Evolutionary conservation across 2,329 filamentous ascomycete species (phyloP).

Genomic region (Trichoderma sp.): DNA sequence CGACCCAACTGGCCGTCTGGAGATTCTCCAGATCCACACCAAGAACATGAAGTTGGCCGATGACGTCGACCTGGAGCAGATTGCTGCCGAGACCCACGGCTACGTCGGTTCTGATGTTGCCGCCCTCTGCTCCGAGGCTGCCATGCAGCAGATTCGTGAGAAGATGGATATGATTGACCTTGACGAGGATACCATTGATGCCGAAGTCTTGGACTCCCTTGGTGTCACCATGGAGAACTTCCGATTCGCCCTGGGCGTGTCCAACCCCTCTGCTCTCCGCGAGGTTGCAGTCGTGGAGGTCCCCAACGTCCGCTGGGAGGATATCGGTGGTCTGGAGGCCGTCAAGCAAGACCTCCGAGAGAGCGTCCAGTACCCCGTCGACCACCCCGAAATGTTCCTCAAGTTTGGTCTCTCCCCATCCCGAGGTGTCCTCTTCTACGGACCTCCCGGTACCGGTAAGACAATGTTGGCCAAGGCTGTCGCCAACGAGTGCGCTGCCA

Average conservation of each 20-base stretch:
- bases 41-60: constrained; percentile 99
- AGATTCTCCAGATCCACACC: constrained; percentile 99
- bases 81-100: constrained; percentile 96
- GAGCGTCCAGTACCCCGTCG: constrained; percentile 97
- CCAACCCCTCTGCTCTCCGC: constrained; percentile 96
- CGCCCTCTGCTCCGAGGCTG: constrained; percentile 96
- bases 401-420: constrained; percentile 98
- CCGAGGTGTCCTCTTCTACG: constrained; percentile 97
- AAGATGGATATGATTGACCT: constrained; percentile 99
- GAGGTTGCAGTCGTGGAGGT: constrained; percentile 99
- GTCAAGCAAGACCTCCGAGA: constrained; percentile 99
- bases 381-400: constrained; percentile 99
- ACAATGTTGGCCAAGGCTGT: constrained; percentile 99
- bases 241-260: constrained; percentile 95
- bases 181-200: constrained; percentile 98
- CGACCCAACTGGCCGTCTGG: constrained; percentile 94
- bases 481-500: constrained; percentile 97
- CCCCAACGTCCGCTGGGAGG: constrained; percentile 98
- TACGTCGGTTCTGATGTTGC: constrained; percentile 98
- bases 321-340: constrained; percentile 95
- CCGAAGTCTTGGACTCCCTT: constrained; percentile 94
- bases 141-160: constrained; percentile 99
- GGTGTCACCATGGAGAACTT: constrained; percentile 99
- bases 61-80: constrained; percentile 94
- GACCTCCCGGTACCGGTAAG: constrained; percentile 99